A percentile compares a stretch with the other conserved stretches of the same genome.
phyloP scores from a whole-genome alignment of 345 rosid genomes.

The sweet orange (Citrus sinensis) region DNA sequence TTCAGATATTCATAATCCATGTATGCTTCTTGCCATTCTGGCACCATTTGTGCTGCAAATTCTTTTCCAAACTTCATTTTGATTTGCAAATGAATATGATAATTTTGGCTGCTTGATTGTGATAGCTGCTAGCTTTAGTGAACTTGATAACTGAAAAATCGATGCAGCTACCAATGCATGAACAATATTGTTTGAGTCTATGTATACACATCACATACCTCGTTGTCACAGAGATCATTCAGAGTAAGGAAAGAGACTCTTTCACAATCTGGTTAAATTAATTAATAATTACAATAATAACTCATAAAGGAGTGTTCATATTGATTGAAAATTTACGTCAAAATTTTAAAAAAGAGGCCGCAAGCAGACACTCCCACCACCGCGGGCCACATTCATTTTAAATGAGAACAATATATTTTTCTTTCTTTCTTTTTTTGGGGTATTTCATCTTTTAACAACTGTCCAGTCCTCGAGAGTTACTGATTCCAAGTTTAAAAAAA shows the following conservation, averaged over 20 bases:
- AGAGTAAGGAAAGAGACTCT: too few relatives aligned
- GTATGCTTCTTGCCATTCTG: conserved; percentile 74
- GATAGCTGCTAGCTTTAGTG: too few relatives aligned
- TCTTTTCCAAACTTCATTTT: conserved; percentile 80
- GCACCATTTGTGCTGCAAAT: conserved; percentile 63
- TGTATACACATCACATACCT: background rate
- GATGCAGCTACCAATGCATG: background rate
- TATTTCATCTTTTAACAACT: too few relatives aligned
- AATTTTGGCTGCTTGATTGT: background rate
- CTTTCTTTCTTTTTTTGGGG: too few relatives aligned
- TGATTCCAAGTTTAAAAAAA: too few relatives aligned
- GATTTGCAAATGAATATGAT: too few relatives aligned
- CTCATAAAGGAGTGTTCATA: background rate
- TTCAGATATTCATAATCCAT: conserved; percentile 58
- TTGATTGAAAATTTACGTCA: background rate
- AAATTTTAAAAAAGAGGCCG: background rate
- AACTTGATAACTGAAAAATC: background rate
- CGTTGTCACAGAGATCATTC: too few relatives aligned
- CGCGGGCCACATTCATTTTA: background rate
- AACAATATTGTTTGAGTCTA: background rate
- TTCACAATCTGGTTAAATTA: too few relatives aligned
- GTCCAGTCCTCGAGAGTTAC: too few relatives aligned
- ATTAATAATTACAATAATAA: background rate
- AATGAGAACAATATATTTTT: too few relatives aligned
- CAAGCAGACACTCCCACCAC: background rate